A percentile compares a stretch with the other conserved stretches of the same genome.
Evolutionary conservation across 2,329 filamentous ascomycete species (phyloP).

Genomic region (Cordyceps militaris): DNA sequence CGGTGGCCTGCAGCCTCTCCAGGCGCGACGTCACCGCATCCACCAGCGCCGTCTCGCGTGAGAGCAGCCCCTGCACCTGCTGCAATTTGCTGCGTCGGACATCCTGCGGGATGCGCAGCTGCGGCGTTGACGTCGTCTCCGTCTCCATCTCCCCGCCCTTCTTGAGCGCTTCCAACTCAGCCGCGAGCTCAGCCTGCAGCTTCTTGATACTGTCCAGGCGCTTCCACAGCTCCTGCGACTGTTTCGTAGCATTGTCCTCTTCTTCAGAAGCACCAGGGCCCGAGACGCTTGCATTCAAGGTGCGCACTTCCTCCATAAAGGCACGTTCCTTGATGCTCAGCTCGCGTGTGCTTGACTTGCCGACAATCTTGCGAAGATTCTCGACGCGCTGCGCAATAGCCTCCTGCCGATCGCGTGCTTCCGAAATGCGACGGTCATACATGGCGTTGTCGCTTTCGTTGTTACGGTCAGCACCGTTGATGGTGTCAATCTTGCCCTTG

Average conservation of each 20-base stretch:
- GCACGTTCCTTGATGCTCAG: conserved; percentile 39
- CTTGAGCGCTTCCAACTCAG: conserved; percentile 42
- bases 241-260: conserved; percentile 27
- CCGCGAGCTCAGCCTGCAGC: conserved; percentile 45
- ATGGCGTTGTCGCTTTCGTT: conserved; percentile 48
- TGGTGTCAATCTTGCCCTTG: conserved; percentile 57
- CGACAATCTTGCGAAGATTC: conserved; percentile 40
- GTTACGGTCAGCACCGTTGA: conserved; percentile 42
- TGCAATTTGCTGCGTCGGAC: conserved; percentile 56
- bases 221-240: conserved; percentile 45
- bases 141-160: conserved; percentile 22
- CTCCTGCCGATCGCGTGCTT: conserved; percentile 48
- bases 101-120: conserved; percentile 50
- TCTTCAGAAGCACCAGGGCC: conserved; percentile 24
- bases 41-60: conserved; percentile 60
- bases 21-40: conserved; percentile 58
- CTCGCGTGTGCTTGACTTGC: conserved; percentile 35
- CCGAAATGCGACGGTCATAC: conserved; percentile 51
- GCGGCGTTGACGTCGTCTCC: conserved; percentile 15
- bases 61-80: conserved; percentile 56
- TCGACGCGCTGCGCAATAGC: conserved; percentile 55
- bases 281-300: conserved; percentile 47
- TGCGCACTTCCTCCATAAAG: conserved; percentile 40
- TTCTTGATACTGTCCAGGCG: conserved; percentile 51
- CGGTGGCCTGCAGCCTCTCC: conserved; percentile 43